phyloP scores from a whole-genome alignment of 2,329 filamentous ascomycete species.

The Colletotrichum tropicicola region DNA sequence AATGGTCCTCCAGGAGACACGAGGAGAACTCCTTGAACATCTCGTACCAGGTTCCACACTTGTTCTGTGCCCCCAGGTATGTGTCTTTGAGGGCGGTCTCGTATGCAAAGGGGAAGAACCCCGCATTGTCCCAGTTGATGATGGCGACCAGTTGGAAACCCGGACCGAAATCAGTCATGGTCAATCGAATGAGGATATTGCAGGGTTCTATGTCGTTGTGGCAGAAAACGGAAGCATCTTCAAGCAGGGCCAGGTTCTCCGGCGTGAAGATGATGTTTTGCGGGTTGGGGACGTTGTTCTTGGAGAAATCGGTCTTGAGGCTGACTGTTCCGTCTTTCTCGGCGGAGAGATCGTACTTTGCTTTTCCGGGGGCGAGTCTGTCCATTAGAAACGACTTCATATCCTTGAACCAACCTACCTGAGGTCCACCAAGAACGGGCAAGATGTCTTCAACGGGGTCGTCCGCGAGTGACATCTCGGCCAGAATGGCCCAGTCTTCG shows the following conservation, averaged over 20 bases:
- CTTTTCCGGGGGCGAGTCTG: not conserved
- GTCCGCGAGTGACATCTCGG: not conserved
- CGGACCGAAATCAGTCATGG: not conserved
- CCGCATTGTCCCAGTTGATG: conserved; percentile 3
- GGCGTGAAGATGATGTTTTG: not conserved
- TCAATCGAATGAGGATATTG: not conserved
- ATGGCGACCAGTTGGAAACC: not conserved
- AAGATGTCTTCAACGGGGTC: not conserved
- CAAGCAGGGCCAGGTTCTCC: not conserved
- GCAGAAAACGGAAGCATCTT: not conserved
- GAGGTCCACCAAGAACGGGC: not conserved
- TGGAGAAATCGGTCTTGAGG: not conserved
- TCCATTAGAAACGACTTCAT: not conserved
- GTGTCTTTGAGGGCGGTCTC: conserved; percentile 4
- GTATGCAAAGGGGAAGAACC: conserved; percentile 3
- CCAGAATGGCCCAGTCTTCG: not conserved
- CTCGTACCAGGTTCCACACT: conserved; percentile 7
- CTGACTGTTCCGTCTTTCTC: not conserved
- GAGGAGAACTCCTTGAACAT: not conserved
- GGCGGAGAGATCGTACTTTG: not conserved
- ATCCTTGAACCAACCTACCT: not conserved
- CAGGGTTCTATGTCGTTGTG: conserved; percentile 21
- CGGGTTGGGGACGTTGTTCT: not conserved
- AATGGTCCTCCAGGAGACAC: not conserved
- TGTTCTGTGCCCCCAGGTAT: not conserved